Evolutionary conservation across 2,329 filamentous ascomycete genomes (phyloP), one percentile per base, ranked within the genome.

Genomic region (Boeremia lycopersici): DNA sequence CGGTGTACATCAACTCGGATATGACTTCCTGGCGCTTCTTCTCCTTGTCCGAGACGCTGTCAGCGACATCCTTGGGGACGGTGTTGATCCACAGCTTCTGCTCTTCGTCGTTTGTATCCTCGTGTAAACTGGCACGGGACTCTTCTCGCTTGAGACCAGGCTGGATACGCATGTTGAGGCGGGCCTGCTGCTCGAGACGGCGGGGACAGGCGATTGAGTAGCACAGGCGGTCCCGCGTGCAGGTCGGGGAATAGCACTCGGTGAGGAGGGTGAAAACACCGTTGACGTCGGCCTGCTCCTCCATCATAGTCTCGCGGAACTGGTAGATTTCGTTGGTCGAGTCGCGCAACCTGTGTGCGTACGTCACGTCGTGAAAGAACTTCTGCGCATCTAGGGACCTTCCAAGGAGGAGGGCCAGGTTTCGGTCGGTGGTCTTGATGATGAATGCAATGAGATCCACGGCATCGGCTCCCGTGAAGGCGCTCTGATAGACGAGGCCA

Each of bases 71-170:
- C 74, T 96, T 95, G 0, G 93, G 91, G 31, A 99, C 95, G 12
- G 93, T 96, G 74, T 98, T 98, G 76, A 99, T 99, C 95, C 95
- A 99, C 33, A 99, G 84, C 76, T 98, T 98, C 79, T 98, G 95
- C 74, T 98, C 93, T 70, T 97, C 92, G 68, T 93, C 89, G 68
- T 95, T 89, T 54, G 93, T 89, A 60, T 95, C 91, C 65, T 96
- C 92, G 69, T 96, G 93, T 69, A 90, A 76, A 78, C 86, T 95
- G 71, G 81, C 82, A 63, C 86, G 83, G 6, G 87, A 89, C 50
- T 87, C 84, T 62, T 88, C 86, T 30, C 86, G 80, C 74, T 90
- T 91, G 65, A 99, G 80, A 55, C 93, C 93, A 28, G 92, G 91
- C 64, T 93, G 91, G 59, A 93, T 90, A 77, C 96, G 96, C 74